phyloP scores from a whole-genome alignment of 768 basidiomycete genomes.

The Lentinula sp. region DNA sequence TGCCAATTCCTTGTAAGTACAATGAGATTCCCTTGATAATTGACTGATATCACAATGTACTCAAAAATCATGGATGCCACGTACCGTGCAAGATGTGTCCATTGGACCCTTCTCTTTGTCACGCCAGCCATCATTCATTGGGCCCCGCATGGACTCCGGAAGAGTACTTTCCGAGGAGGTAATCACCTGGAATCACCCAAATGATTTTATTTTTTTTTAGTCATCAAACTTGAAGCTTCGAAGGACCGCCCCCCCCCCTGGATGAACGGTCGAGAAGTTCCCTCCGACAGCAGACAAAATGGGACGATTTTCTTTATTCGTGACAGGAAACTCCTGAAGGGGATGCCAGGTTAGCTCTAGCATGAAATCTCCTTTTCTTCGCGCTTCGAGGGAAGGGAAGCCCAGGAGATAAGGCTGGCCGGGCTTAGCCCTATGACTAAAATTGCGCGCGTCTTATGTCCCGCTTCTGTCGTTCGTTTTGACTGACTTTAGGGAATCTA shows the following conservation, averaged over 20 bases:
- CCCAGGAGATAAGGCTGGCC: neutral
- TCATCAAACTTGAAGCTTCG: neutral
- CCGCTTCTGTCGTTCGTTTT: neutral
- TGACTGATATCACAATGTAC: too few species aligned
- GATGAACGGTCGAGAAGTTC: neutral
- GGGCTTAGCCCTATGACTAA: neutral
- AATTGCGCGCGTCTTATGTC: conserved; percentile 1
- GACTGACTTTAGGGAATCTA: neutral
- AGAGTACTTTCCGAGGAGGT: neutral
- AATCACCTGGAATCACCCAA: neutral
- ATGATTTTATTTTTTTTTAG: neutral
- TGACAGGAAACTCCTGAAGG: neutral
- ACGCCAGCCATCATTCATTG: neutral
- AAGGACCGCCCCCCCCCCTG: neutral
- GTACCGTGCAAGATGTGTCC: neutral
- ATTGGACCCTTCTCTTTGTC: neutral
- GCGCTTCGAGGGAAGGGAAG: neutral
- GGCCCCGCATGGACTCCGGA: neutral
- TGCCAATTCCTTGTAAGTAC: neutral
- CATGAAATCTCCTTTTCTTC: neutral
- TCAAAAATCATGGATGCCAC: neutral
- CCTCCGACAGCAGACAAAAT: neutral
- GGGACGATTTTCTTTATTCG: neutral
- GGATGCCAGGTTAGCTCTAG: neutral
- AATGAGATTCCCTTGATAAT: neutral